Conservation (phyloP, 345 rosid species). For the Hypericum androsaemum region DNA sequence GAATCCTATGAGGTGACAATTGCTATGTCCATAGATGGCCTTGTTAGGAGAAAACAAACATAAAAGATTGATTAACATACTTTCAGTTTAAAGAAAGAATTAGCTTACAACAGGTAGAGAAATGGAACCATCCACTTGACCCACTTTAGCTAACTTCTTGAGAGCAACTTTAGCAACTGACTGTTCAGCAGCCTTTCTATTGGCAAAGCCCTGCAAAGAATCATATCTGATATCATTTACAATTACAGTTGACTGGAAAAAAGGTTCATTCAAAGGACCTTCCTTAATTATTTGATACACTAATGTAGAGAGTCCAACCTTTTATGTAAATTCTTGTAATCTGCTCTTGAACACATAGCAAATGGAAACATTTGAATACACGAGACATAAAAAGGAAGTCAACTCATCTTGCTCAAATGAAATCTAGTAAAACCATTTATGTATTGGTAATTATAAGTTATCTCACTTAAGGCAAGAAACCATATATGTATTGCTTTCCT, state of each 20-base stretch:
- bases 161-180: conserved; percentile 95
- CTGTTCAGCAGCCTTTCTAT: conserved; percentile 94
- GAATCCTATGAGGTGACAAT: too few species aligned
- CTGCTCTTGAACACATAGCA: too few species aligned
- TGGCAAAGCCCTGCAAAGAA: conserved; percentile 72
- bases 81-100: not conserved
- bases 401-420: too few species aligned
- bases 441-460: too few species aligned
- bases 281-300: conserved; percentile 66
- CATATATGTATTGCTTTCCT: too few species aligned
- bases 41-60: too few species aligned
- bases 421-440: too few species aligned
- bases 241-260: conserved; percentile 56
- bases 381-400: too few species aligned
- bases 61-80: not conserved
- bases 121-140: conserved; percentile 38
- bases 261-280: conserved; percentile 83
- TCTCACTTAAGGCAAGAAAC: too few species aligned
- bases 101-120: conserved; percentile 73
- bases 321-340: conserved; percentile 20
- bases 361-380: too few species aligned
- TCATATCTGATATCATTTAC: conserved; percentile 55
- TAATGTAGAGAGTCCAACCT: conserved; percentile 59
- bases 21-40: too few species aligned
- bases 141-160: conserved; percentile 47